A percentile compares a stretch with the other conserved stretches of the same genome.
Evolutionary conservation across 768 basidiomycete species (phyloP).

Genomic region (Boletellus emodensis): DNA sequence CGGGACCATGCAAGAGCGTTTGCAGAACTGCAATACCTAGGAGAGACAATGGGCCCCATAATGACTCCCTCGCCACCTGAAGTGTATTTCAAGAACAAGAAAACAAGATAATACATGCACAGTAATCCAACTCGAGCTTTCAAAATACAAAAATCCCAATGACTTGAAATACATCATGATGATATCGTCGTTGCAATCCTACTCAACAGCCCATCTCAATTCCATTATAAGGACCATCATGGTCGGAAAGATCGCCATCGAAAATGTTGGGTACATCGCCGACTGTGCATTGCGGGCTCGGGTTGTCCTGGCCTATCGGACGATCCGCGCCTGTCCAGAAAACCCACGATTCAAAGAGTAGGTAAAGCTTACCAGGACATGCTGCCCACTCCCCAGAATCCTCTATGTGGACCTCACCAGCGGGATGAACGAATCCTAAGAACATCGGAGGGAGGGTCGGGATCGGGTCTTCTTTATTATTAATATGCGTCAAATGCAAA

Average conservation of each 20-base stretch:
- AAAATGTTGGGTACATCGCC: conserved; percentile 39
- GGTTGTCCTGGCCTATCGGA: conserved; percentile 53
- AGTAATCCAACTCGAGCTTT: too few relatives aligned
- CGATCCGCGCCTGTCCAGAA: neutral
- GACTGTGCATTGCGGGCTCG: conserved; percentile 32
- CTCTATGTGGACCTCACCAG: conserved; percentile 43
- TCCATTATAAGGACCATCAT: conserved; percentile 40
- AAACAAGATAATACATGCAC: too few relatives aligned
- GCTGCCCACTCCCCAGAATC: conserved; percentile 46
- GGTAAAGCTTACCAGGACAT: conserved; percentile 43
- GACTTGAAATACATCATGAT: neutral
- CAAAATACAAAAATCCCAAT: neutral
- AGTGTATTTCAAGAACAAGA: too few relatives aligned
- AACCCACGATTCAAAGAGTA: neutral
- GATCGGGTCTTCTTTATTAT: conserved; percentile 43
- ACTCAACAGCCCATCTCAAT: conserved; percentile 25
- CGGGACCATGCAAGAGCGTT: too few relatives aligned
- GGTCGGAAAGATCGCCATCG: conserved; percentile 38
- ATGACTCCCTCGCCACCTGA: too few relatives aligned
- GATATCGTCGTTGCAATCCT: too few relatives aligned
- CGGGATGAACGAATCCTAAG: conserved; percentile 39
- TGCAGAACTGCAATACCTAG: too few relatives aligned
- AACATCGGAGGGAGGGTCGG: conserved; percentile 34
- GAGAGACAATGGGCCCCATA: too few relatives aligned
- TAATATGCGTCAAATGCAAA: conserved; percentile 47